A percentile compares a stretch with the other conserved stretches of the same genome.
These are phyloP conservation scores for Lasiodiplodia hormozganensis DNA, from an alignment of 2,329 filamentous ascomycete species.

Conservation along the genomic window DNA sequence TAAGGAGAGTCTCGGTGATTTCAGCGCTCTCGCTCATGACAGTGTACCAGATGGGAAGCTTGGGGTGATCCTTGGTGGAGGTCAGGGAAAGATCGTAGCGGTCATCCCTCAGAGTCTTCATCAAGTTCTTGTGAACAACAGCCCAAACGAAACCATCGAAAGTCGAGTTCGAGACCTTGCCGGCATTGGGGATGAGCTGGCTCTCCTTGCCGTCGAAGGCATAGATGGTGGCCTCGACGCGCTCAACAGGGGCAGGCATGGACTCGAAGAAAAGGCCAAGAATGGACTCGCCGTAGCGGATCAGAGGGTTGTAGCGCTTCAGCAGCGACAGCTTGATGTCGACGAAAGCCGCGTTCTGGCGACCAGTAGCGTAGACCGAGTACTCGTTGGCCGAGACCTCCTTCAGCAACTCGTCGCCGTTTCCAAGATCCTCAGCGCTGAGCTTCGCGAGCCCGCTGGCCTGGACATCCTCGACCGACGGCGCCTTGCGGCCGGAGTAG, in stretches of 20 bases:
- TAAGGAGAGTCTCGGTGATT: slow-evolving; percentile 86
- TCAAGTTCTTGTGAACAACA: slow-evolving; percentile 91
- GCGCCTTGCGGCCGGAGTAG: slow-evolving; percentile 64
- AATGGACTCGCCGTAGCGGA: slow-evolving; percentile 69
- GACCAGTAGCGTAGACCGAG: slow-evolving; percentile 84
- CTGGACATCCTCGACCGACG: slow-evolving; percentile 56
- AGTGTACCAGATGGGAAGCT: slow-evolving; percentile 87
- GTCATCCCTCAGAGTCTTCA: slow-evolving; percentile 88
- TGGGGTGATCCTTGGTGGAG: slow-evolving; percentile 88
- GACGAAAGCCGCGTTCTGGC: slow-evolving; percentile 90
- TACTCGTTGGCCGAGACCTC: slow-evolving; percentile 91
- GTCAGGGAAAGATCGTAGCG: slow-evolving; percentile 95
- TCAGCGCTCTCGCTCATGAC: slow-evolving; percentile 98
- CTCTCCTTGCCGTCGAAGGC: slow-evolving; percentile 92
- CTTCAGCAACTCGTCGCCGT: slow-evolving; percentile 69
- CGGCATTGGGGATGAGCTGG: slow-evolving; percentile 72
- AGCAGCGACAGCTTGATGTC: slow-evolving; percentile 82
- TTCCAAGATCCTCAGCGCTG: slow-evolving; percentile 45
- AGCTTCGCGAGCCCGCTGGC: slow-evolving; percentile 49
- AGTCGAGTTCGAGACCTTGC: slow-evolving; percentile 61
- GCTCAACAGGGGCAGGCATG: slow-evolving; percentile 72
- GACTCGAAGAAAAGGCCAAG: slow-evolving; percentile 82
- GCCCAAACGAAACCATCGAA: slow-evolving; percentile 96
- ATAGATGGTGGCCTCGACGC: slow-evolving; percentile 78
- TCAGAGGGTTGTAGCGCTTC: slow-evolving; percentile 85